A percentile compares a stretch with the other conserved stretches of the same genome.
phyloP scores from a whole-genome alignment of 768 basidiomycete genomes.

The Collybiopsis luxurians region DNA sequence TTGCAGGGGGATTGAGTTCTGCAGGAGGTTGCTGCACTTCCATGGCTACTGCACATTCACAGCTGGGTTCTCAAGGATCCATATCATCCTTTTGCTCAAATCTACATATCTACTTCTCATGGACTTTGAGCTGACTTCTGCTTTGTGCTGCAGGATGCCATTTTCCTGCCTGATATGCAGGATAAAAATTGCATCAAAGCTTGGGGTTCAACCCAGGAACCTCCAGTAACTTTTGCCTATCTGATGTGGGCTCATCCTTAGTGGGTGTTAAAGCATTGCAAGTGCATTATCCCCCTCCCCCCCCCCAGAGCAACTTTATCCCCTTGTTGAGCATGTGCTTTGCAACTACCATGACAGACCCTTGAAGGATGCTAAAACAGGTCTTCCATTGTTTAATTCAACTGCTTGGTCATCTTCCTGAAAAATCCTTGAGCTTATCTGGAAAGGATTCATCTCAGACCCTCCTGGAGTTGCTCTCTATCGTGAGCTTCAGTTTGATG shows the following conservation, averaged over 20 bases:
- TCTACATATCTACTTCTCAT: conserved; percentile 22
- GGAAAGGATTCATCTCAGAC: too few species aligned
- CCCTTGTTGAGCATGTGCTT: conserved; percentile 24
- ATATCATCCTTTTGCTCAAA: conserved; percentile 25
- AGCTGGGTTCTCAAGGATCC: conserved; percentile 18
- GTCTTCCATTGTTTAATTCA: conserved; percentile 26
- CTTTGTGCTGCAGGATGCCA: conserved; percentile 20
- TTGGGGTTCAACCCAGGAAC: conserved; percentile 28
- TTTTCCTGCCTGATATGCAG: conserved; percentile 19
- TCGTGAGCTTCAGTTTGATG: too few species aligned
- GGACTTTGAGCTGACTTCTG: conserved; percentile 20
- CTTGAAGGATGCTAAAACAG: conserved; percentile 27
- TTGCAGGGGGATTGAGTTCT: too few species aligned
- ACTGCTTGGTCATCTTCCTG: conserved; percentile 25
- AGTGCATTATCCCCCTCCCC: conserved; percentile 28
- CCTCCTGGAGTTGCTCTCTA: too few species aligned
- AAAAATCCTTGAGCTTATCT: conserved; percentile 18
- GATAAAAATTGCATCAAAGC: conserved; percentile 21
- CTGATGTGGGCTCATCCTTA: conserved; percentile 10
- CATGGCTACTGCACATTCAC: not conserved
- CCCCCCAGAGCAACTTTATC: conserved; percentile 26
- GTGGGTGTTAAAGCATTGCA: conserved; percentile 25
- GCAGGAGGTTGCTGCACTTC: not conserved
- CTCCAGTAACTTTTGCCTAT: conserved; percentile 8
- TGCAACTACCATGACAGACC: conserved; percentile 29